Evolutionary conservation across 371 early-diverging fungal genomes (phyloP).

Genomic region (Batkoa obscura): DNA sequence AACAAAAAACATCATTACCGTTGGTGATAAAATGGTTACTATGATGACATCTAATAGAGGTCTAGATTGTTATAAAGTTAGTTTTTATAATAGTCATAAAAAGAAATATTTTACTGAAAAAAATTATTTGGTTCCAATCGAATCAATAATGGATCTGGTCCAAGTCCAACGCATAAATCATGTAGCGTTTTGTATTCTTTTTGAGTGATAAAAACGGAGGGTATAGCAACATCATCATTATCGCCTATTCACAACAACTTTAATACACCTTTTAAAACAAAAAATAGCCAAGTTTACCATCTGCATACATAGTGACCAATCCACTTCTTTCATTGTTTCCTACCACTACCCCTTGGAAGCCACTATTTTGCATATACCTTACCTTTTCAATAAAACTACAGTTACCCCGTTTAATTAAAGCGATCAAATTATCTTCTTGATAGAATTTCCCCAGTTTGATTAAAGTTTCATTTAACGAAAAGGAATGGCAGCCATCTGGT

Average conservation of each 20-base stretch:
- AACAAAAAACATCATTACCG: slow-evolving; percentile 42
- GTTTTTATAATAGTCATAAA: background rate
- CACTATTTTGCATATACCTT: slow-evolving; percentile 66
- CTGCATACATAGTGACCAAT: slow-evolving; percentile 79
- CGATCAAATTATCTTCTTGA: slow-evolving; percentile 41
- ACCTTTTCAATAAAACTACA: slow-evolving; percentile 79
- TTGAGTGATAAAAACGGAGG: slow-evolving; percentile 52
- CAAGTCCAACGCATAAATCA: background rate
- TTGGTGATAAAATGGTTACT: slow-evolving; percentile 42
- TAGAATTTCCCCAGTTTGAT: slow-evolving; percentile 8
- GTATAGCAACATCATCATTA: slow-evolving; percentile 48
- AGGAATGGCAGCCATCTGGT: background rate
- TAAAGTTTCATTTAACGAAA: background rate
- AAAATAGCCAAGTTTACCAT: slow-evolving; percentile 22
- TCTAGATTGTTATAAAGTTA: slow-evolving; percentile 12
- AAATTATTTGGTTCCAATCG: background rate
- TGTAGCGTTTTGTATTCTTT: slow-evolving; percentile 20
- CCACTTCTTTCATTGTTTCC: slow-evolving; percentile 56
- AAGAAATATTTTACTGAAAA: slow-evolving; percentile 1
- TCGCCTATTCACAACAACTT: slow-evolving; percentile 22
- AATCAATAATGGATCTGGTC: background rate
- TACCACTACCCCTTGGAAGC: slow-evolving; percentile 72
- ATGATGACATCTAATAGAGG: slow-evolving; percentile 48
- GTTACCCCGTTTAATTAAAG: slow-evolving; percentile 60
- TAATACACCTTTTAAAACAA: background rate